phyloP scores from a whole-genome alignment of 2,329 filamentous ascomycete genomes.

The Beauveria bassiana region DNA sequence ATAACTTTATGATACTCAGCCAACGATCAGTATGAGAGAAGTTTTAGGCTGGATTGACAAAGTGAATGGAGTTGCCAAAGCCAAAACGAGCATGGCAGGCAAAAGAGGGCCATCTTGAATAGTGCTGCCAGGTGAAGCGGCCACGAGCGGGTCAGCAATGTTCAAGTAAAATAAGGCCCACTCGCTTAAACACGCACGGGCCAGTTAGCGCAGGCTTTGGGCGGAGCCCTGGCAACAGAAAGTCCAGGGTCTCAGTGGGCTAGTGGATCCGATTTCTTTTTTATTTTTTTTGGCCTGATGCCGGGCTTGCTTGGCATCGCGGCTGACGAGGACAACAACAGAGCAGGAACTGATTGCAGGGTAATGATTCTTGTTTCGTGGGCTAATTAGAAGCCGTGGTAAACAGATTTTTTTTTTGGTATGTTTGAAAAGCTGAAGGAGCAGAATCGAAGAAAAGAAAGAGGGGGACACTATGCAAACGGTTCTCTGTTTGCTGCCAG shows the following conservation, averaged over 20 bases:
- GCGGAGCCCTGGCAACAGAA: conserved; percentile 11
- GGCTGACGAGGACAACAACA: neutral
- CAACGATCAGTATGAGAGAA: neutral
- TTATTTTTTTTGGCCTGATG: conserved; percentile 1
- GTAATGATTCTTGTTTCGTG: no score
- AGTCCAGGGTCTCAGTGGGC: neutral
- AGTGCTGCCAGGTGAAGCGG: neutral
- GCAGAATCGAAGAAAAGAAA: no score
- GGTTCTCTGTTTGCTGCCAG: conserved; percentile 2
- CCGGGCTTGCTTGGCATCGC: conserved; percentile 6
- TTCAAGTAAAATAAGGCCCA: conserved; percentile 19
- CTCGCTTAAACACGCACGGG: conserved; percentile 24
- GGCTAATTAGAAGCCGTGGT: no score
- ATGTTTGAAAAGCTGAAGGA: no score
- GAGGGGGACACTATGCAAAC: no score
- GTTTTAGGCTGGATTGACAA: neutral
- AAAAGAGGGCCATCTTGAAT: neutral
- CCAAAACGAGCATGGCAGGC: neutral
- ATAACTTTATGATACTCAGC: neutral
- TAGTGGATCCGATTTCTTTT: neutral
- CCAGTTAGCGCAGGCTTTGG: conserved; percentile 14
- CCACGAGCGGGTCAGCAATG: conserved; percentile 19
- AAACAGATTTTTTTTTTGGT: no score
- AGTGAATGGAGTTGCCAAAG: no score
- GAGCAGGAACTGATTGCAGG: no score